Conservation (phyloP, 257 asterid species). For the Buddleja alternifolia region DNA sequence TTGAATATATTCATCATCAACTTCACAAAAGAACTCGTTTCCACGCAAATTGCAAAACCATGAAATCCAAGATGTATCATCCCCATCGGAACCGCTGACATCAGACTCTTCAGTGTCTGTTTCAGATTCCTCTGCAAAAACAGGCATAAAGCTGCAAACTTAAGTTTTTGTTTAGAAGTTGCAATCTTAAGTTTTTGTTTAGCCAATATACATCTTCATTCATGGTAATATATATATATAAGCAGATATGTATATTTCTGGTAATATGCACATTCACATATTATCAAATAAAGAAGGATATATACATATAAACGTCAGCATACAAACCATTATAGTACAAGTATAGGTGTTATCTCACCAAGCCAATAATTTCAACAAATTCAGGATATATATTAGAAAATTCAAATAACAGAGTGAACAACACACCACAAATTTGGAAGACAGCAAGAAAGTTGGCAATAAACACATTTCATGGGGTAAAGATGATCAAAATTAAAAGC, state of each 20-base stretch:
- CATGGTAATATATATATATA: neutral
- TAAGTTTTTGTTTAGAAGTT: constrained; percentile 15
- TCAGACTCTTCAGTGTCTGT: constrained; percentile 97
- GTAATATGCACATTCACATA: neutral
- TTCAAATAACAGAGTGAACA: neutral
- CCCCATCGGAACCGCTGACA: constrained; percentile 98
- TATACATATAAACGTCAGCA: too few species aligned
- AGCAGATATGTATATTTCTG: neutral
- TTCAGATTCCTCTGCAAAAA: constrained; percentile 86
- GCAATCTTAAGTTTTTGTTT: constrained; percentile 15
- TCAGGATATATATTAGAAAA: neutral
- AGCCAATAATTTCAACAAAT: neutral
- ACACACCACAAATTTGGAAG: constrained; percentile 1
- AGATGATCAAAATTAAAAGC: too few species aligned
- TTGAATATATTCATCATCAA: constrained; percentile 96
- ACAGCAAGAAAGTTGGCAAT: constrained; percentile 1
- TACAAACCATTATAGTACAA: too few species aligned
- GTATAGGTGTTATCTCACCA: too few species aligned
- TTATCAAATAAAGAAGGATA: neutral
- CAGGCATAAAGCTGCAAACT: constrained; percentile 16
- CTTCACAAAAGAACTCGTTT: constrained; percentile 96
- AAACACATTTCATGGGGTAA: too few species aligned
- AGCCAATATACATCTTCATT: constrained; percentile 4
- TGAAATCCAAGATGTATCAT: constrained; percentile 96
- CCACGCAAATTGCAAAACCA: constrained; percentile 99